Percentiles rank a stretch among this genome's conserved stretches.
Evolutionary conservation across 169 alveolate species (phyloP).

Genomic region (Eimeria maxima): DNA sequence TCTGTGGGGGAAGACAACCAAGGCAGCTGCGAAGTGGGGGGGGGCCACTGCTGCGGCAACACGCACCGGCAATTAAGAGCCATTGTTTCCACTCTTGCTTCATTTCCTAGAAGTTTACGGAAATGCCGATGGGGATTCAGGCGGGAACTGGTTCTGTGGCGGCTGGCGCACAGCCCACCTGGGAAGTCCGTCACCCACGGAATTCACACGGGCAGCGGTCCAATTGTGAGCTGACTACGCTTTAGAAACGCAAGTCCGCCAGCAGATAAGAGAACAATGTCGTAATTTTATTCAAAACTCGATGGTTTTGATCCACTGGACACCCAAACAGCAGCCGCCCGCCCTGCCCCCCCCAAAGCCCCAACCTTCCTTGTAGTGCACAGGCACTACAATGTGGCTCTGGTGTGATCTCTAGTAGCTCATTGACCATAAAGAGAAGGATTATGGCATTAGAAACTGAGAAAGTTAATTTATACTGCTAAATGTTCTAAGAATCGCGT

Average conservation of each 20-base stretch:
- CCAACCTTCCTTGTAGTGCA: not conserved
- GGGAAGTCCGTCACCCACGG: slow-evolving; percentile 50
- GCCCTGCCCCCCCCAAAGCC: slow-evolving; percentile 61
- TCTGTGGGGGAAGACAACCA: not conserved
- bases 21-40: slow-evolving; percentile 8
- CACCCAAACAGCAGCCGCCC: slow-evolving; percentile 14
- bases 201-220: not conserved
- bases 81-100: slow-evolving; percentile 59
- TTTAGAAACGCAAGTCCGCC: not conserved
- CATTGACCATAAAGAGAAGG: no score
- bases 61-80: slow-evolving; percentile 65
- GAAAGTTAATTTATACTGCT: no score
- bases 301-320: not conserved
- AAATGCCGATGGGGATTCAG: slow-evolving; percentile 15
- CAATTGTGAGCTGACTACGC: not conserved
- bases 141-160: slow-evolving; percentile 18
- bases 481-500: no score
- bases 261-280: not conserved
- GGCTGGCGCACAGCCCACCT: slow-evolving; percentile 36
- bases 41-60: not conserved
- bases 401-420: no score
- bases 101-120: not conserved
- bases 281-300: not conserved
- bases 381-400: no score
- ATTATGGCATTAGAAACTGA: no score